A percentile compares a stretch with the other conserved stretches of the same genome.
Evolutionary conservation across 2,329 filamentous ascomycete genomes (phyloP).

Genomic region (Lasiodiplodia sp.): DNA sequence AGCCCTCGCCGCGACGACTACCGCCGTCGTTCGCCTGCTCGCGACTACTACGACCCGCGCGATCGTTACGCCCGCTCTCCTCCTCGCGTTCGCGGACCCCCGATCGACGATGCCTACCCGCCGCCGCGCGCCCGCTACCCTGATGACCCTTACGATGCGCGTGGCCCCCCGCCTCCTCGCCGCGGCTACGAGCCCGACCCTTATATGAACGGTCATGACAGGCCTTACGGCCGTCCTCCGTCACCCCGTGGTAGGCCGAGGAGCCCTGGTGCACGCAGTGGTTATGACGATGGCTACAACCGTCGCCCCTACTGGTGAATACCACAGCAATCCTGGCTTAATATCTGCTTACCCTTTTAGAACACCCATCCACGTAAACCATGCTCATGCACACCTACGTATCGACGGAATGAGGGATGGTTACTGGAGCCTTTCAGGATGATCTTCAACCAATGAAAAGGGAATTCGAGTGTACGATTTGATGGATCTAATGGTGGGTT

Average conservation of each 20-base stretch:
- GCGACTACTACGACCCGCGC: conserved; percentile 85
- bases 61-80: conserved; percentile 76
- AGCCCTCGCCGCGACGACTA: conserved; percentile 88
- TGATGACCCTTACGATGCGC: conserved; percentile 75
- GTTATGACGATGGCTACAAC: conserved; percentile 61
- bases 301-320: conserved; percentile 58
- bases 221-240: conserved; percentile 60
- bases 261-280: conserved; percentile 68
- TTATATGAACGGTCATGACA: conserved; percentile 64
- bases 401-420: conserved; percentile 22
- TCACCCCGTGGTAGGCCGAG: conserved; percentile 48
- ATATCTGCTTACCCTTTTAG: conserved; percentile 29
- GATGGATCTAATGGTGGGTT: conserved; percentile 26
- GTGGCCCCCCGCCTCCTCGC: conserved; percentile 62
- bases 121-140: conserved; percentile 69
- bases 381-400: conserved; percentile 23
- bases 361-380: conserved; percentile 24
- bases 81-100: conserved; percentile 74
- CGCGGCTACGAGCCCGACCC: conserved; percentile 62
- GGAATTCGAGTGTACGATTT: conserved; percentile 24
- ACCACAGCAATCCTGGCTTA: conserved; percentile 17
- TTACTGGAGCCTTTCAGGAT: conserved; percentile 21
- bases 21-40: conserved; percentile 78
- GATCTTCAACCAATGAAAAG: conserved; percentile 12
- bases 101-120: conserved; percentile 78